Percentiles rank a stretch among this genome's conserved stretches.
Evolutionary conservation across 1,139 yeast species (phyloP).

Genomic region (Magnusiomyces clavatus): DNA sequence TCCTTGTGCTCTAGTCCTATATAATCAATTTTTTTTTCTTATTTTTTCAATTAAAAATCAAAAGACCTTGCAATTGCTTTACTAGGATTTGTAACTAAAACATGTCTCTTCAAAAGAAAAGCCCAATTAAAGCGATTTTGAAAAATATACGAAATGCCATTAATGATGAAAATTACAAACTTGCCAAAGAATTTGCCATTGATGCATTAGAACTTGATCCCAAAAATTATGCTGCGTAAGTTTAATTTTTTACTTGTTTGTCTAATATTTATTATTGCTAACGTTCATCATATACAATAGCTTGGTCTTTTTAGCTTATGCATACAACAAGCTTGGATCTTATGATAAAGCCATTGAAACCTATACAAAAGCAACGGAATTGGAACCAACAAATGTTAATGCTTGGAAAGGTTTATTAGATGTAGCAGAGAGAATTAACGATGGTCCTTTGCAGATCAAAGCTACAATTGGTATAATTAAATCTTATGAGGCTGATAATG

Average conservation of each 20-base stretch:
- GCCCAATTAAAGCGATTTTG: neutral
- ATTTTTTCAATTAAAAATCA: too few relatives aligned
- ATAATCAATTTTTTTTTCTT: neutral
- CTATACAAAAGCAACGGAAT: constrained; percentile 48
- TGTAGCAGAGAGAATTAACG: constrained; percentile 44
- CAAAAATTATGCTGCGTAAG: neutral
- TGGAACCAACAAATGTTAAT: constrained; percentile 47
- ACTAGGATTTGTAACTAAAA: neutral
- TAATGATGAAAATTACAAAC: neutral
- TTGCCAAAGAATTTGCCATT: neutral
- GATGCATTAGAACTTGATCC: neutral
- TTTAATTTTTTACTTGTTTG: neutral
- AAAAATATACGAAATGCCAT: neutral
- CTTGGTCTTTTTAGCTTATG: constrained; percentile 43
- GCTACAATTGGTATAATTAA: constrained; percentile 27
- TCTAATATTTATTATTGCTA: too few relatives aligned
- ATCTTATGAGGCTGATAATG: constrained; percentile 24
- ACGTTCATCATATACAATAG: constrained; percentile 9
- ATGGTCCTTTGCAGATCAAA: constrained; percentile 35
- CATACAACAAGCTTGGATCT: constrained; percentile 40
- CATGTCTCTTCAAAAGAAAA: neutral
- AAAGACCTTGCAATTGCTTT: neutral
- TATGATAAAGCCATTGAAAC: constrained; percentile 40
- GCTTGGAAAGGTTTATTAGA: constrained; percentile 79
- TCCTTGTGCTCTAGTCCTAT: neutral